Evolutionary conservation across 1,139 yeast species (phyloP).

Genomic region (Saccharomyces pastorianus): DNA sequence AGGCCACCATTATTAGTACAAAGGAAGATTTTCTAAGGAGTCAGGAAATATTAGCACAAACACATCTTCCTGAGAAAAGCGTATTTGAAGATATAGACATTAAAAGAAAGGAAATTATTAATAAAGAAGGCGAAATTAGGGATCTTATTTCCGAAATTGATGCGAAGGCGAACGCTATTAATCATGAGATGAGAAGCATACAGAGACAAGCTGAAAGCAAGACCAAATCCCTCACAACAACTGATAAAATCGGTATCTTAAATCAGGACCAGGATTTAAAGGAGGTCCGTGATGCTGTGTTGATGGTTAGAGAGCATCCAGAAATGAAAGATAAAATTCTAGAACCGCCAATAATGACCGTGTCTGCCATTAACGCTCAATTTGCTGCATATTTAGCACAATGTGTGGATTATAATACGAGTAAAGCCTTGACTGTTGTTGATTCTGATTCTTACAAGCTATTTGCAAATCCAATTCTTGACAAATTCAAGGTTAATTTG

Average conservation of each 20-base stretch:
- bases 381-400: constrained; percentile 53
- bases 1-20: constrained; percentile 23
- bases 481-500: constrained; percentile 37
- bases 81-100: constrained; percentile 17
- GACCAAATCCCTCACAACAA: constrained; percentile 36
- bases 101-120: constrained; percentile 13
- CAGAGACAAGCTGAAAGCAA: constrained; percentile 13
- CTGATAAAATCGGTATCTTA: constrained; percentile 44
- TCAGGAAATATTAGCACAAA: constrained; percentile 17
- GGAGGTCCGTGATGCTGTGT: constrained; percentile 36
- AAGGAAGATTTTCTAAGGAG: constrained; percentile 22
- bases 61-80: constrained; percentile 18
- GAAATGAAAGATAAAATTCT: constrained; percentile 40
- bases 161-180: constrained; percentile 12
- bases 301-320: constrained; percentile 33
- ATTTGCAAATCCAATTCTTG: constrained; percentile 38
- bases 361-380: constrained; percentile 43
- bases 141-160: constrained; percentile 13
- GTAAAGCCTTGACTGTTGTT: constrained; percentile 47
- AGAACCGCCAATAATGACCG: constrained; percentile 72
- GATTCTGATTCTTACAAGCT: constrained; percentile 38
- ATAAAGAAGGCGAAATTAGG: constrained; percentile 11
- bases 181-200: constrained; percentile 16
- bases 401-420: constrained; percentile 46
- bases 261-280: constrained; percentile 26